These are phyloP conservation scores for Lodderomyces metapsilosis DNA, from an alignment of 1,139 yeast species.

Conservation along the genomic window DNA sequence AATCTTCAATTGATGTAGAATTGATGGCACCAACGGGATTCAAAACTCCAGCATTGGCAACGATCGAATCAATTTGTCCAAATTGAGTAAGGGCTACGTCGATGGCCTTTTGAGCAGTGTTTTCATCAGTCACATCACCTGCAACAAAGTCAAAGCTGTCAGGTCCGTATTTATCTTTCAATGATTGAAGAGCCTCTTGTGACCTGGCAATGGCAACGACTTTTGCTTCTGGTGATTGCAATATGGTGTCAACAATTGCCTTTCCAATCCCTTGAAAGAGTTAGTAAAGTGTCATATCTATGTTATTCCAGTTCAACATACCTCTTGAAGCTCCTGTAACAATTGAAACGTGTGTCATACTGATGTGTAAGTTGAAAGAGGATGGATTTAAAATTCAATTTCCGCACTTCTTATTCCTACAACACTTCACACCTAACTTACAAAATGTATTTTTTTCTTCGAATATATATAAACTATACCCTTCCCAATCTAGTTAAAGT, in stretches of 20 bases:
- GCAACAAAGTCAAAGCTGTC: conserved; percentile 52
- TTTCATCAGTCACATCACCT: conserved; percentile 64
- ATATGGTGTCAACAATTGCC: conserved; percentile 57
- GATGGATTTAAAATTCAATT: not conserved
- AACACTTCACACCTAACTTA: not conserved
- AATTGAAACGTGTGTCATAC: conserved; percentile 6
- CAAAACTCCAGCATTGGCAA: conserved; percentile 86
- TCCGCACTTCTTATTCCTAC: not conserved
- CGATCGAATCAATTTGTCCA: conserved; percentile 65
- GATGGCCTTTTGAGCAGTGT: conserved; percentile 41
- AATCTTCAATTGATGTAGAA: conserved; percentile 46
- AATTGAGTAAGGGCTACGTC: conserved; percentile 47
- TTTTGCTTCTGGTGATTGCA: conserved; percentile 38
- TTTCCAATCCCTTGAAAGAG: conserved; percentile 65
- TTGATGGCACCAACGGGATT: conserved; percentile 71
- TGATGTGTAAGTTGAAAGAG: not conserved
- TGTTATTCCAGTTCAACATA: too few species aligned
- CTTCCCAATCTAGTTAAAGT: conserved; percentile 3
- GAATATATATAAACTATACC: conserved; percentile 1
- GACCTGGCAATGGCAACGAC: conserved; percentile 78
- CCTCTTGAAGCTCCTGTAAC: conserved; percentile 12
- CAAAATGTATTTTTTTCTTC: not conserved
- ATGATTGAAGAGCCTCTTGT: conserved; percentile 39
- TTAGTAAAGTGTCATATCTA: conserved; percentile 8
- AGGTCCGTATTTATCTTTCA: conserved; percentile 45